Percentiles rank a stretch among this genome's conserved stretches.
These are phyloP conservation scores for Sporormia fimetaria DNA, from an alignment of 495 filamentous ascomycete genomes.

Conservation along the genomic window DNA sequence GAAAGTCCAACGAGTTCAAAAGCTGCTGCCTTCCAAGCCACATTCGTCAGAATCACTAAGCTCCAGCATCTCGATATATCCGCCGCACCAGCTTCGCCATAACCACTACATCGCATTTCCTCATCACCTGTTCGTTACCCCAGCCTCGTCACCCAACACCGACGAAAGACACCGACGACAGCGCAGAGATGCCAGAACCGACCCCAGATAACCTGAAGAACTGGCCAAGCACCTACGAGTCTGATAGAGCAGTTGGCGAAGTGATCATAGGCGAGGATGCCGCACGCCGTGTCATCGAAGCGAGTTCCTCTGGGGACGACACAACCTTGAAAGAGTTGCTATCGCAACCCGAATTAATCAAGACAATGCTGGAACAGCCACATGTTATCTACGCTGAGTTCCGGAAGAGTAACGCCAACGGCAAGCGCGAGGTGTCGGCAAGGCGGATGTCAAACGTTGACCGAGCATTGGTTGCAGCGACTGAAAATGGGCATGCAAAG, in stretches of 20 bases:
- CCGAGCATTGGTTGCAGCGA: not conserved
- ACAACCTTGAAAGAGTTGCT: not conserved
- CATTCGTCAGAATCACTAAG: no score
- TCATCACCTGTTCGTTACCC: no score
- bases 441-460: slow-evolving; percentile 1
- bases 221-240: slow-evolving; percentile 1
- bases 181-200: not conserved
- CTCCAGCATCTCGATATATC: no score
- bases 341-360: slow-evolving; percentile 1
- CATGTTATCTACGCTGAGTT: not conserved
- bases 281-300: slow-evolving; percentile 1
- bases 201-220: not conserved
- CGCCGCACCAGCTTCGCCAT: not conserved
- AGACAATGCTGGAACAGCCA: slow-evolving; percentile 2
- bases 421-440: not conserved
- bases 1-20: no score
- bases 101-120: not conserved
- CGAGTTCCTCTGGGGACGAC: slow-evolving; percentile 1
- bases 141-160: not conserved
- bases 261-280: slow-evolving; percentile 1
- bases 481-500: not conserved
- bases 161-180: not conserved
- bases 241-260: not conserved
- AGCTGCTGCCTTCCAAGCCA: no score
- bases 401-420: not conserved